Percentiles rank a stretch among this genome's conserved stretches.
Conservation (phyloP, 2,329 filamentous ascomycete genomes). For the Bipolaris oryzae region DNA sequence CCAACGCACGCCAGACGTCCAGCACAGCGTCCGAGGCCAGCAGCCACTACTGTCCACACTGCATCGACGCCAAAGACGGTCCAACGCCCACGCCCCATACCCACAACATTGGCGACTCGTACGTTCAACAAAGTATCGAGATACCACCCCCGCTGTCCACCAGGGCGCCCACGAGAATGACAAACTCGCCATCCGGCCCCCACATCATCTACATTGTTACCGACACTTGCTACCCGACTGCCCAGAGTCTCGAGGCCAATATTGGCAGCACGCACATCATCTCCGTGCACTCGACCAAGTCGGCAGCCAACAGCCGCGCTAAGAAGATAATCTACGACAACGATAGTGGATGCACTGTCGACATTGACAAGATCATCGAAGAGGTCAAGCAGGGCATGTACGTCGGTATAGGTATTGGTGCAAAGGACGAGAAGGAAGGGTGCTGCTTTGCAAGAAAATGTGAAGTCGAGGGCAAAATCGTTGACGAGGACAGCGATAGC, state of each 20-base stretch:
- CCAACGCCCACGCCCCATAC: conserved; percentile 15
- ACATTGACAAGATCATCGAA: conserved; percentile 34
- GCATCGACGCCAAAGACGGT: conserved; percentile 6
- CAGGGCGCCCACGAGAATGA: conserved; percentile 1
- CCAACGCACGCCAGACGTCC: conserved; percentile 1
- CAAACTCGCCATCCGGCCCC: conserved; percentile 1
- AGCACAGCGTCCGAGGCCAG: not conserved
- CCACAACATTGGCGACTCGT: conserved; percentile 10
- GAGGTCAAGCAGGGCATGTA: conserved; percentile 29
- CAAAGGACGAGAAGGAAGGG: conserved; percentile 14
- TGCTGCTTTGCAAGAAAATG: conserved; percentile 32
- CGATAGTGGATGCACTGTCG: conserved; percentile 22
- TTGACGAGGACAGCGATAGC: conserved; percentile 32
- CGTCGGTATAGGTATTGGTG: conserved; percentile 29
- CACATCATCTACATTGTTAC: conserved; percentile 29
- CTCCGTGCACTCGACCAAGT: conserved; percentile 27
- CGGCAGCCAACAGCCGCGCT: conserved; percentile 27
- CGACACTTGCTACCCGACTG: conserved; percentile 28
- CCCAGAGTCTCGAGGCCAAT: conserved; percentile 22
- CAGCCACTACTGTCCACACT: not conserved
- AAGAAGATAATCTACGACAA: conserved; percentile 34
- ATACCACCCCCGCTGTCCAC: conserved; percentile 6
- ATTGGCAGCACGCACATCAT: conserved; percentile 27
- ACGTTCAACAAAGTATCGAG: conserved; percentile 16
- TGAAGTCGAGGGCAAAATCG: conserved; percentile 30